Evolutionary conservation across 495 filamentous ascomycete species (phyloP).

Genomic region (Xylaria longipes): DNA sequence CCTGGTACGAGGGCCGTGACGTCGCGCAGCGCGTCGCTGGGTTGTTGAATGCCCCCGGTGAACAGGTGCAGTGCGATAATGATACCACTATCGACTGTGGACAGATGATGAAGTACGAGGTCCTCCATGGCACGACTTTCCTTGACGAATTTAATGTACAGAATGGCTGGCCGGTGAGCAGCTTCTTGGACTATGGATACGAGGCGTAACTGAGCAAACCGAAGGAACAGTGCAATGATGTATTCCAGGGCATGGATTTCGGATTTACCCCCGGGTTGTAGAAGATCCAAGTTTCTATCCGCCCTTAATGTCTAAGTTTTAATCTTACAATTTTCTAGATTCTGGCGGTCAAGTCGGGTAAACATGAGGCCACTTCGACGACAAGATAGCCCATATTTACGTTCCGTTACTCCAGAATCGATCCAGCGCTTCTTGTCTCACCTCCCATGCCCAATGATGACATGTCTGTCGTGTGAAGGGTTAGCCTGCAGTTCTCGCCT

Average conservation of each 20-base stretch:
- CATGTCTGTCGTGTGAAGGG: slow-evolving; percentile 43
- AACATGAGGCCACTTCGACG: background rate
- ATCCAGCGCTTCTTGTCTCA: slow-evolving; percentile 53
- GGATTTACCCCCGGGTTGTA: background rate
- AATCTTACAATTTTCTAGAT: no score
- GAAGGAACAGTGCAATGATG: background rate
- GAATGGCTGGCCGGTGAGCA: slow-evolving; percentile 44
- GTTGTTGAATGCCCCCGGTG: slow-evolving; percentile 41
- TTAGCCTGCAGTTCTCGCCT: background rate
- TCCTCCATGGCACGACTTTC: slow-evolving; percentile 39
- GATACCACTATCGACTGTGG: slow-evolving; percentile 36
- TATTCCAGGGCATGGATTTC: background rate
- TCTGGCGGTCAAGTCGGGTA: background rate
- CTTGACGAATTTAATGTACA: slow-evolving; percentile 31
- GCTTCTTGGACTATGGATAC: slow-evolving; percentile 41
- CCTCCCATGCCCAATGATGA: slow-evolving; percentile 57
- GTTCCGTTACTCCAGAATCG: slow-evolving; percentile 45
- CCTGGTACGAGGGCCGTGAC: slow-evolving; percentile 65
- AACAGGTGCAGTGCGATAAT: slow-evolving; percentile 33
- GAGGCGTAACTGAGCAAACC: slow-evolving; percentile 17
- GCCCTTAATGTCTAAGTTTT: background rate
- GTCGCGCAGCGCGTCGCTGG: slow-evolving; percentile 59
- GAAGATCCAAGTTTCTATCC: background rate
- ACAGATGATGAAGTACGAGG: slow-evolving; percentile 33
- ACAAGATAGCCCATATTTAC: background rate